Base-by-base conservation (phyloP, 2,329 filamentous ascomycete genomes). In the Fusarium sp. region DNA sequence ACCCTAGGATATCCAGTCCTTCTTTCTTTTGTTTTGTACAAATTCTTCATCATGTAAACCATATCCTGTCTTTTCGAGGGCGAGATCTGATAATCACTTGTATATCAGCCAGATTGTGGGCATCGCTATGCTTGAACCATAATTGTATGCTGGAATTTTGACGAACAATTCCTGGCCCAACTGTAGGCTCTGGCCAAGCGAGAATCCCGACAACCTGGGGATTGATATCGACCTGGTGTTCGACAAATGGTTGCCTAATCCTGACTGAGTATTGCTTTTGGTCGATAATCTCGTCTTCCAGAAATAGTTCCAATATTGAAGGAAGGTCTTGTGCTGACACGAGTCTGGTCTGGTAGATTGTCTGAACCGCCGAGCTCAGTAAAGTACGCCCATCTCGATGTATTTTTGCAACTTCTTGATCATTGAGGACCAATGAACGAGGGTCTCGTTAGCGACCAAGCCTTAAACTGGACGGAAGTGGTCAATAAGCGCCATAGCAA, bases 401-500 rank as follows among this genome's bases (percentile, higher is more conserved):
- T 39, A 8, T 21, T 6, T 22, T 22, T 26, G 40, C 40, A 28
- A 28, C 21, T 58, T 39, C 42, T 19, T 33, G 49, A 36, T 33
- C 44, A 33, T 21, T 33, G 31, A 53, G 50, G 33, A 39, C 68
- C 56, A 71, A 71, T 62, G 40, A 53, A 56, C 51, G 45, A 58
- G 62, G 58, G 62, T 57, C 26, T 39, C 19, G 21, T 56, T 61
- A 57, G 58, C 44, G 58, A 53, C 24, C 24, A 44, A 52, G 40
- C 59, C 43, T 46, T 40, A 21, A 24, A 51, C 58, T 59, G 44
- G 39, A 22, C 36, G 34, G 26, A 42, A 57, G 53, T 33, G 42
- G 47, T 56, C 38, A 36, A 51, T 72, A 72, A 72, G 69, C 69
- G 69, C 69, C 65, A 67, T 34, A 43, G 47, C 58, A 54, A 47